Base-by-base conservation (phyloP, 176 grass and related monocot species). In the Paspalum notatum region DNA sequence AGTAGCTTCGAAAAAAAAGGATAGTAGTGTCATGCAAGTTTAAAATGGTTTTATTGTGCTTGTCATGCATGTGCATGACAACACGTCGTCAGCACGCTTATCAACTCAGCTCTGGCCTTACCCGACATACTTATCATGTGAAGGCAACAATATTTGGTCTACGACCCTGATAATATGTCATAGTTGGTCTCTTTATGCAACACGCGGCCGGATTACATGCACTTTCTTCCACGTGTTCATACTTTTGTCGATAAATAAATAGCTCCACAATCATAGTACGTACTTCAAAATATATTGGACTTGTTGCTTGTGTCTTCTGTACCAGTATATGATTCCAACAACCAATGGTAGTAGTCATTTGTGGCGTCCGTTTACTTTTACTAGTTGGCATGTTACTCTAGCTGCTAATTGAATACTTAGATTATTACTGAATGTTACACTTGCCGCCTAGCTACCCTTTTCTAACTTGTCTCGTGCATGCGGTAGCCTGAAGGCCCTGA, bases 161-260 rank as follows among this genome's bases (percentile, higher is more conserved):
- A 20, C 13, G 18, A 75, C 16, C 16, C 53, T 46, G 10, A 44
- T 71, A 21, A 46, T 7, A 40, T 50, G 67, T 25, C 40, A 22
- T 15, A 44, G 45, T 53, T 61, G 53, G 20, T 10, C 32, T 71
- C 32, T 62, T 85, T 40, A 57, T 39, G 22, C 17, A 84, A 68
- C 62, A 84, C 13, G 50, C 50, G 20, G 22, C 18, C 72, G 3
- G 50, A 68, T 84, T 84, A 20, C 40, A 48, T 7, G 32, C 43
- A 59, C 64, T 53, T 69, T 20, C 74, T 71, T 85, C 74, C 83
- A 78, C 63, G 83, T 78, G 63, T 77, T 78, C 42, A 18, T 50
- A 62, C 26, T 60, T 70, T 60, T 70, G 53, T 18, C 41, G 8
- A 5, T 43, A 43, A 5, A 5, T 43, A 43, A 5, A 78, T 20